phyloP scores from a whole-genome alignment of 108 stramenopile species.

The Skeletonema costatum region DNA sequence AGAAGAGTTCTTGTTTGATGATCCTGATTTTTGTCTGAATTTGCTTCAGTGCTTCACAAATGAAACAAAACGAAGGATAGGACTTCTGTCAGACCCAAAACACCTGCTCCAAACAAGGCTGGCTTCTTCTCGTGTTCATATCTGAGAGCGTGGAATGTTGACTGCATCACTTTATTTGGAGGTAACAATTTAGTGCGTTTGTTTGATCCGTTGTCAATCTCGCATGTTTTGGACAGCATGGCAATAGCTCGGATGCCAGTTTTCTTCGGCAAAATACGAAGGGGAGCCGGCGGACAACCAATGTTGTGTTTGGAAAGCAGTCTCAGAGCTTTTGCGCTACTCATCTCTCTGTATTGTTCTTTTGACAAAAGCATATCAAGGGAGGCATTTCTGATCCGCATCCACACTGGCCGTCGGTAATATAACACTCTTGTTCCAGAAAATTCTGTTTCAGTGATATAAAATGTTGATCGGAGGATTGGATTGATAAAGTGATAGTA shows the following conservation, averaged over 20 bases:
- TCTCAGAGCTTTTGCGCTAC: slow-evolving; percentile 20
- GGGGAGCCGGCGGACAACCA: slow-evolving; percentile 61
- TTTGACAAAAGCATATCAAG: slow-evolving; percentile 49
- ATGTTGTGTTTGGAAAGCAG: slow-evolving; percentile 50
- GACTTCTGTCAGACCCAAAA: slow-evolving; percentile 64
- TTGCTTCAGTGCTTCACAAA: slow-evolving; percentile 46
- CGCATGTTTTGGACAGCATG: slow-evolving; percentile 52
- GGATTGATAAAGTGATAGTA: slow-evolving; percentile 73
- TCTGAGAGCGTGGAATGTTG: slow-evolving; percentile 67
- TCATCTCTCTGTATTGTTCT: slow-evolving; percentile 57
- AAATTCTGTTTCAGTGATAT: slow-evolving; percentile 87
- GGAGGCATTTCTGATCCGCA: slow-evolving; percentile 59
- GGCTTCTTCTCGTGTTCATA: slow-evolving; percentile 59
- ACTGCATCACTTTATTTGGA: slow-evolving; percentile 64
- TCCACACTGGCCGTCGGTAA: slow-evolving; percentile 89
- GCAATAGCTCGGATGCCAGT: slow-evolving; percentile 86
- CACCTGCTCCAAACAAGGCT: slow-evolving; percentile 63
- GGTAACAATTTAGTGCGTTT: slow-evolving; percentile 3
- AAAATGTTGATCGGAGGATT: slow-evolving; percentile 73
- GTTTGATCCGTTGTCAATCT: background rate
- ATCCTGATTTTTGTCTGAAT: background rate
- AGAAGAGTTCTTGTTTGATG: slow-evolving; percentile 49
- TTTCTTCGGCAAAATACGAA: slow-evolving; percentile 77
- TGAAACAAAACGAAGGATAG: slow-evolving; percentile 57
- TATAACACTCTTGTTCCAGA: slow-evolving; percentile 59